Conservation (phyloP, 192 early-diverging fungal species). For the Thamnidium elegans region DNA sequence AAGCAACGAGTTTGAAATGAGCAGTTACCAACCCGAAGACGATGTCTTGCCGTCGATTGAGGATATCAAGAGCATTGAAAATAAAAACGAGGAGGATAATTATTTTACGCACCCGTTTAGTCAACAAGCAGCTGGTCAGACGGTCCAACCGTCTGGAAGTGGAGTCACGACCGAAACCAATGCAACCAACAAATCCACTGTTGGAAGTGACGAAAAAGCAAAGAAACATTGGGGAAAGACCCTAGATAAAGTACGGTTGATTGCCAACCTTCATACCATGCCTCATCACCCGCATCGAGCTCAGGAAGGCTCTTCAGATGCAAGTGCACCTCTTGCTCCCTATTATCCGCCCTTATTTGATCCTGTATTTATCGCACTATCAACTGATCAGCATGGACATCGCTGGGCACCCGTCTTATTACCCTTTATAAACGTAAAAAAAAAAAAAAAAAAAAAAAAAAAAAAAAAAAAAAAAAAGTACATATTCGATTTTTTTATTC, state of each 20-base stretch:
- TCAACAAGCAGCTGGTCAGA: neutral
- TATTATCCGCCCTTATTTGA: conserved; percentile 27
- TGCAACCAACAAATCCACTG: neutral
- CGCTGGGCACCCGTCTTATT: conserved; percentile 22
- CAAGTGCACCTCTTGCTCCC: conserved; percentile 13
- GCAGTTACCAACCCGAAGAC: conserved; percentile 9
- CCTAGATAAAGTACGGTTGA: conserved; percentile 26
- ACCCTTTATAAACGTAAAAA: conserved; percentile 13
- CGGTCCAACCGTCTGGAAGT: neutral
- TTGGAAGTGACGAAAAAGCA: conserved; percentile 7
- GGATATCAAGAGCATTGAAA: neutral
- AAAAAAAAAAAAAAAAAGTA: too few species aligned
- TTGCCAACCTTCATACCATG: conserved; percentile 11
- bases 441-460: too few species aligned
- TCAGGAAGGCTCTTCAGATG: neutral
- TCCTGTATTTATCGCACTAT: conserved; percentile 21
- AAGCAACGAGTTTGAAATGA: neutral
- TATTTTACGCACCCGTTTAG: neutral
- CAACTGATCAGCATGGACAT: conserved; percentile 25
- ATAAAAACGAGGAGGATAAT: neutral
- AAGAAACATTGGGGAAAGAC: conserved; percentile 32
- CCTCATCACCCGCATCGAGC: neutral
- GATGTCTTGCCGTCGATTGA: conserved; percentile 20
- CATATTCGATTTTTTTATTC: too few species aligned
- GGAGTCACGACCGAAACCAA: neutral